Conservation (phyloP, 2,329 filamentous ascomycete genomes). For the Monilinia fructigena region DNA sequence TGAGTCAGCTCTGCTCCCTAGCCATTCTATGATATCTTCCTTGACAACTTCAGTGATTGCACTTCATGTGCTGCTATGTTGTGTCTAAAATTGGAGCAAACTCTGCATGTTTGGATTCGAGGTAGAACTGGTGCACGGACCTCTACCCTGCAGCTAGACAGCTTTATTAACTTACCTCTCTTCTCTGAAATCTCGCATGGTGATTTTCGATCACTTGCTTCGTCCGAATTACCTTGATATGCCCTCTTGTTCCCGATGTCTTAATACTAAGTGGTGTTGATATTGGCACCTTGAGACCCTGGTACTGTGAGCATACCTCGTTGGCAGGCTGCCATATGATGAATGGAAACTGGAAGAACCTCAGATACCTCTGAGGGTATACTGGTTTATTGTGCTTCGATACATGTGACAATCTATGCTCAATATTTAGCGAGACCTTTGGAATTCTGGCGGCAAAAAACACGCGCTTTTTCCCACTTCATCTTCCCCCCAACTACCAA, state of each 20-base stretch:
- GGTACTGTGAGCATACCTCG: neutral
- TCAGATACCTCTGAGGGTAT: neutral
- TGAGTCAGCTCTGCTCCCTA: neutral
- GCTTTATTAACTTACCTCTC: neutral
- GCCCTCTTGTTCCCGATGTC: no score
- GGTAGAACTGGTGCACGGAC: neutral
- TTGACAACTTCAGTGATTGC: neutral
- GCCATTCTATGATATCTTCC: neutral
- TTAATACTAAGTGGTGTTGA: neutral
- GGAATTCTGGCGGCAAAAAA: neutral
- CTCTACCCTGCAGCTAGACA: neutral
- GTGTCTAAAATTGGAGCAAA: neutral
- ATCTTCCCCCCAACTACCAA: neutral
- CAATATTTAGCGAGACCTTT: neutral
- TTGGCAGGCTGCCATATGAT: neutral
- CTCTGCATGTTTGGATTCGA: neutral
- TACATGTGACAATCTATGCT: neutral
- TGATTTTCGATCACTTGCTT: neutral
- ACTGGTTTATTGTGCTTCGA: neutral
- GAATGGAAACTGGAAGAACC: neutral
- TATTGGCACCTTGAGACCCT: no score
- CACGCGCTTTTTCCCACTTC: neutral
- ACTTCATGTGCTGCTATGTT: neutral
- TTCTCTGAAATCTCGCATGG: neutral
- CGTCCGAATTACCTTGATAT: neutral